Evolutionary conservation across 345 rosid genomes (phyloP).

Genomic region (Trapa bicornis): DNA sequence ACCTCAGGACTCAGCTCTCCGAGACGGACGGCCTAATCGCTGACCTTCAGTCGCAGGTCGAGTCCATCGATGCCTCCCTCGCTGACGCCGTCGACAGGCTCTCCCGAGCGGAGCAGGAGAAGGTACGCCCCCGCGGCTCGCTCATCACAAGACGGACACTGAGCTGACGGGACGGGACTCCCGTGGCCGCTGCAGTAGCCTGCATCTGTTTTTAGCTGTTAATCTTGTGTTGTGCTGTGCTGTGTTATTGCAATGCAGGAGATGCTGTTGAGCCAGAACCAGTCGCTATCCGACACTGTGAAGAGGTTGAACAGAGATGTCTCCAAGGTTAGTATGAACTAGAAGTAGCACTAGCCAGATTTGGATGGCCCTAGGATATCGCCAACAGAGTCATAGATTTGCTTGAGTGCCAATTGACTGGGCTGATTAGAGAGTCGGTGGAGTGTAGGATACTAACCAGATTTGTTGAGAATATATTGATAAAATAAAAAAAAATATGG

Average conservation of each 20-base stretch:
- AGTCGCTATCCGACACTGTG: conserved; percentile 45
- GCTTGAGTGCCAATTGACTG: background rate
- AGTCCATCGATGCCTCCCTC: conserved; percentile 60
- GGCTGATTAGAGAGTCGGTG: background rate
- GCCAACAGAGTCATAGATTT: background rate
- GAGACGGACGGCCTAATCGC: conserved; percentile 52
- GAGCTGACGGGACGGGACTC: background rate
- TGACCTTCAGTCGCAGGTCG: conserved; percentile 52
- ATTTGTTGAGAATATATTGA: background rate
- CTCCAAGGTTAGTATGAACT: conserved; percentile 38
- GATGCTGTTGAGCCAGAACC: conserved; percentile 54
- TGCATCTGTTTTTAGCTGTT: background rate
- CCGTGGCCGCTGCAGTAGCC: too few species aligned
- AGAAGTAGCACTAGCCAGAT: background rate
- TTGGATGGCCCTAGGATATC: background rate
- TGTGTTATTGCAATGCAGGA: conserved; percentile 29
- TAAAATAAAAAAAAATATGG: too few species aligned
- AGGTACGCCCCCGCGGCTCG: conserved; percentile 22
- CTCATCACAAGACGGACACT: background rate
- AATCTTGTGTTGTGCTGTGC: too few species aligned
- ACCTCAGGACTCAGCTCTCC: conserved; percentile 37
- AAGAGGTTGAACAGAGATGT: conserved; percentile 93
- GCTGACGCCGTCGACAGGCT: conserved; percentile 53
- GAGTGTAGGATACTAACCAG: background rate
- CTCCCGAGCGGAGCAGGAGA: conserved; percentile 40